Base-by-base conservation (phyloP, 805 yeast genomes). In the Saccharomyces mikatae region DNA sequence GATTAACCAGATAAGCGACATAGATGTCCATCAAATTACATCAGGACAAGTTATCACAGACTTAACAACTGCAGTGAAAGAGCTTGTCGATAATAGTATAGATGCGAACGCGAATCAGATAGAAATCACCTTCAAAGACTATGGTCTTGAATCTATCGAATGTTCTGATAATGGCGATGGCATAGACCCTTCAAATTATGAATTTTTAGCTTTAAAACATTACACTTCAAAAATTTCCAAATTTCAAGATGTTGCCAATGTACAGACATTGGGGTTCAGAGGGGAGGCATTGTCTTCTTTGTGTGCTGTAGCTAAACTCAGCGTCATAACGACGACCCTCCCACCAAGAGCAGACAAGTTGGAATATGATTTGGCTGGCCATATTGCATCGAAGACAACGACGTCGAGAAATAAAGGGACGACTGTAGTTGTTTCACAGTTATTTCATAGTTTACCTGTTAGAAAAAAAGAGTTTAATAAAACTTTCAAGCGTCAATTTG, bases 21-120 rank as follows among this genome's bases (percentile, higher is more conserved):
- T 62, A 9, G 96, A 91, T 60, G 77, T 90, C 6, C 88, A 87
- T 59, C 75, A 78, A 56, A 81, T 92, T 54, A 89, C 97, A 0
- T 89, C 97, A 0, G 97, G 97, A 0, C 99, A 94, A 68, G 98
- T 94, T 13, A 87, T 94, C 11, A 80, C 84, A 4, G 96, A 88
- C 61, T 70, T 94, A 47, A 75, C 81, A 0, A 82, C 92, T 0
- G 86, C 88, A 0, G 83, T 86, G 30, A 92, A 92, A 65, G 99
- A 92, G 67, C 71, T 91, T 1, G 76, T 94, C 2, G 99, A 92
- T 63, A 92, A 92, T 66, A 74, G 94, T 30, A 72, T 92, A 6
- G 99, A 94, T 71, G 94, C 97, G 0, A 69, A 76, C 24, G 79
- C 94, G 9, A 75, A 80, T 0, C 80, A 79, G 52, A 75, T 94